Base-by-base conservation (phyloP, 305 asterid species). In the Fraxinus xanthoxyloides region DNA sequence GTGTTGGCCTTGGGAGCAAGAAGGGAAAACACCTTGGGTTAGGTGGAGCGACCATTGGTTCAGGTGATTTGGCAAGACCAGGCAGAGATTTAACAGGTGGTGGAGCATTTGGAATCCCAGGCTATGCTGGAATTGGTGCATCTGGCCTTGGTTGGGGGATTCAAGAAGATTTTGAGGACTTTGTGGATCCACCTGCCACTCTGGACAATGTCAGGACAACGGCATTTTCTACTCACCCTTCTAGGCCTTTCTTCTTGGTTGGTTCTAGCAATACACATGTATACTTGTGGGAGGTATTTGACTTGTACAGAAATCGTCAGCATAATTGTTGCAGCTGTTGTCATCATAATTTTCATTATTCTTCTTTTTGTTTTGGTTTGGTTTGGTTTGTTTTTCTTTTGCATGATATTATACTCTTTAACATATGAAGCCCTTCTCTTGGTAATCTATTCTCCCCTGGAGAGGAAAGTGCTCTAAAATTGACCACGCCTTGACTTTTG, bases 221-320 rank as follows among this genome's bases (percentile, higher is more conserved):
- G 82, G 93, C 95, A 83, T 94, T 97, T 83, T 91, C 97, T 46
- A 80, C 92, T 84, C 98, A 97, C 87, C 99, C 99, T 72, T 97
- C 97, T 79, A 91, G 94, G 88, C 95, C 98, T 79, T 90, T 93
- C 85, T 97, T 97, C 88, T 90, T 97, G 93, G 99, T 94, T 82
- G 99, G 99, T 82, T 97, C 98, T 65, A 88, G 95, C 90, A 94
- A 94, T 80, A 92, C 98, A 40, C 98, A 93, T 84, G 80, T 91
- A 86, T 97, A 97, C 93, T 89, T 97, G 70, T 97, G 99, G 99
- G 97, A 97, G 99, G 99, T 94, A 90, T 70, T 76, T 74, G 63
- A 73, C 72, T 82, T 73, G 70, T 65, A 24, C 78, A 0, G 69
- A 19, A 79, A 75, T 72, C 56, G 30, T 26, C 34, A 34, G 79